A percentile compares a stretch with the other conserved stretches of the same genome.
phyloP scores from a whole-genome alignment of 169 alveolate genomes.

The Babesia sp. region DNA sequence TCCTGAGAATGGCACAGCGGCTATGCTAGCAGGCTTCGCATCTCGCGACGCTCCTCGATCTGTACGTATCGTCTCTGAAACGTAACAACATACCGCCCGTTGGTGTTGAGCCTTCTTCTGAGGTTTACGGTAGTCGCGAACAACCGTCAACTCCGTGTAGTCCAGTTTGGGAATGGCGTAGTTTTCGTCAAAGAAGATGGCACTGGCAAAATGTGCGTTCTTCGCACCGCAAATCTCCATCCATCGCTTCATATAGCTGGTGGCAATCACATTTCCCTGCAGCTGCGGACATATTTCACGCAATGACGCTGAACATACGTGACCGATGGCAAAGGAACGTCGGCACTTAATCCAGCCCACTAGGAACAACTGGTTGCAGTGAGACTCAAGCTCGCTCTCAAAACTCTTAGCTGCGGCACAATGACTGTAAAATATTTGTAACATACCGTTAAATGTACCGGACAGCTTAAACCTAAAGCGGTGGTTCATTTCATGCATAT shows the following conservation, averaged over 20 bases:
- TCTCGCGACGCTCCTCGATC: conserved; percentile 22
- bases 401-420: conserved; percentile 43
- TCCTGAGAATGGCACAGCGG: conserved; percentile 39
- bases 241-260: conserved; percentile 71
- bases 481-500: conserved; percentile 67
- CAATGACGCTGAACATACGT: conserved; percentile 25
- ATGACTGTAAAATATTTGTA: neutral
- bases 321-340: conserved; percentile 62
- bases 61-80: neutral
- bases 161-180: conserved; percentile 64
- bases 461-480: conserved; percentile 59
- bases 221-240: conserved; percentile 55
- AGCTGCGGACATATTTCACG: conserved; percentile 11
- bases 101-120: conserved; percentile 61
- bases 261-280: conserved; percentile 69
- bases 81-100: neutral
- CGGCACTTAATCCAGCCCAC: conserved; percentile 73
- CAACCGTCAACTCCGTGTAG: conserved; percentile 60
- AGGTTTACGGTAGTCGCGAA: conserved; percentile 67
- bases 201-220: conserved; percentile 35
- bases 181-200: conserved; percentile 57
- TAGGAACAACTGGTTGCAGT: conserved; percentile 65
- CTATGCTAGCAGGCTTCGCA: conserved; percentile 39
- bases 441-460: conserved; percentile 59
- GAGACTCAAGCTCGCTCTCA: conserved; percentile 63